Evolutionary conservation across 495 filamentous ascomycete genomes (phyloP), one percentile per base, ranked within the genome.

Genomic region (Chaetomidium leptoderma): DNA sequence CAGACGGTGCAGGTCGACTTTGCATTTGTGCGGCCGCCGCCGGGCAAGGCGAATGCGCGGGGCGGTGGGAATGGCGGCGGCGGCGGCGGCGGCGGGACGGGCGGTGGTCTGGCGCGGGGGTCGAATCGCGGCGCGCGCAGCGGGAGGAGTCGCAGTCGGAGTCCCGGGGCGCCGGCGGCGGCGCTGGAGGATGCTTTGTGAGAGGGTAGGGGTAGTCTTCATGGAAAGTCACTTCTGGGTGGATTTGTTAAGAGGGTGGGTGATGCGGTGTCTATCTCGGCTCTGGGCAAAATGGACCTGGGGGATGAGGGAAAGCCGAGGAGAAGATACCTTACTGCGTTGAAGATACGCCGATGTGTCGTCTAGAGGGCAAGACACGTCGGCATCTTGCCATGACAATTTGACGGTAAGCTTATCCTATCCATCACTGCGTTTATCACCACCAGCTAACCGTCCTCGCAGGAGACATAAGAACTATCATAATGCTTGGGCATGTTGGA

Each of bases 11-110:
- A 80, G 46, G 91, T 95, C 43, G 95, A 99, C 76, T 99, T 92
- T 71, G 95, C 92, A 3, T 97, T 99, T 72, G 95, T 99, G 39
- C 83, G 95, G 48, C 92, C 95, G 45, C 92, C 95, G 40, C 90
- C 91, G 14, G 78, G 82, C 19, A 83, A 86, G 68, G 71, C 76
- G 53, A 75, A 73, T 16, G 79, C 81, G 46, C 78, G 80, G 16
- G 24, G 78, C 23, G 50, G 49, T 24, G 76, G 19, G 8, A 29
- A 19, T 13, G n/a, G 74, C 74, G 26, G 78, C n/a, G 55, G 50
- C 29, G 77, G 48, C 19, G 48, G 48, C 19, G 35, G 21, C 30
- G 74, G 74, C 30, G 74, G 75, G 48, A 76, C 75, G 44, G 78
- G 72, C 21, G 71, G 71, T 14, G 72, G 78, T 44, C 72, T 76